phyloP scores from a whole-genome alignment of 805 yeast species.

The Jamesozyma gamospora region DNA sequence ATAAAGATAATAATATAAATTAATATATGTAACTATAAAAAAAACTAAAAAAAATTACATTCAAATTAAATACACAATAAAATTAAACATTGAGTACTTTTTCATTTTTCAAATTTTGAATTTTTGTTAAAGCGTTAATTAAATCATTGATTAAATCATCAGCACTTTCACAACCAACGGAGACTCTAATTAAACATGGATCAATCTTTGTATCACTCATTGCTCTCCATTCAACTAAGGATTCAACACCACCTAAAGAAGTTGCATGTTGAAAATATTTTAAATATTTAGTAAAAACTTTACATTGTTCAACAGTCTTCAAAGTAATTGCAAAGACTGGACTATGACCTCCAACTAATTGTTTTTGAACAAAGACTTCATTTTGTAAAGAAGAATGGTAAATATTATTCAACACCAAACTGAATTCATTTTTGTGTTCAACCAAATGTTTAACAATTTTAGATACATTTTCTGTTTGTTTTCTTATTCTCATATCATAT shows the following conservation, averaged over 20 bases:
- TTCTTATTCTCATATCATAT: constrained; percentile 55
- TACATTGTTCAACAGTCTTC: constrained; percentile 42
- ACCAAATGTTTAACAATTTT: constrained; percentile 48
- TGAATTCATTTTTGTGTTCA: constrained; percentile 37
- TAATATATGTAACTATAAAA: no score
- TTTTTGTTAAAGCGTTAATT: constrained; percentile 39
- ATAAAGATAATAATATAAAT: no score
- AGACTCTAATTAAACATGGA: constrained; percentile 53
- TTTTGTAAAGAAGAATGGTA: constrained; percentile 68
- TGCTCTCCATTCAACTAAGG: constrained; percentile 84
- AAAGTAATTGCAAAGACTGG: constrained; percentile 69
- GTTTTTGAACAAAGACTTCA: constrained; percentile 54
- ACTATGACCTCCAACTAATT: constrained; percentile 49
- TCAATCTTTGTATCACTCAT: constrained; percentile 50
- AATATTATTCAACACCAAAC: constrained; percentile 40
- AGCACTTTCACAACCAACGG: constrained; percentile 68
- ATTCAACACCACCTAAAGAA: constrained; percentile 88
- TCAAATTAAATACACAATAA: no score
- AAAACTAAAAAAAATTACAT: no score
- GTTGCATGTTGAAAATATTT: constrained; percentile 81
- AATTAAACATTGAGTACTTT: no score
- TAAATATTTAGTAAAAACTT: constrained; percentile 49
- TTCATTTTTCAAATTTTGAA: constrained; percentile 3
- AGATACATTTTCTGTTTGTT: constrained; percentile 54
- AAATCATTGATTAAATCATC: constrained; percentile 70